Base-by-base conservation (phyloP, 139 green algal genomes). In the Chlorella vulgaris region DNA sequence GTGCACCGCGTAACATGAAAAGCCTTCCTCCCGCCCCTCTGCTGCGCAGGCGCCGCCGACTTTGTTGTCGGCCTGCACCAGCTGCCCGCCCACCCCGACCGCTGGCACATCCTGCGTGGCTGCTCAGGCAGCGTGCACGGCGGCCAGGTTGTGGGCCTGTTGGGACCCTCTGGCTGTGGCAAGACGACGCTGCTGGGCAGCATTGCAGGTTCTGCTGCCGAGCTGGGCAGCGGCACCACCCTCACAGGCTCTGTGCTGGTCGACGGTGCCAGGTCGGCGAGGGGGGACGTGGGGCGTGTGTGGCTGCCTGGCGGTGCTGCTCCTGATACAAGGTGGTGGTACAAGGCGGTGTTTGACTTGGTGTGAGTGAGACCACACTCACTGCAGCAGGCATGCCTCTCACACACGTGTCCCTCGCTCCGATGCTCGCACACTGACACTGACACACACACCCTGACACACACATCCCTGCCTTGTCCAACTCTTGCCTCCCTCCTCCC, bases 121-220 rank as follows among this genome's bases (percentile, higher is more conserved):
- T 74, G 70, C 50, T 69, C 60, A 40, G 81, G 76, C 55, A 22
- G 40, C n/a, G 66, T 81, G 31, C 65, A 33, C 42, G 62, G 42
- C 35, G 81, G 80, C 28, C 50, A 87, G 81, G 74, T 87, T 31
- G 81, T 87, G 0, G 84, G 84, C 53, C 69, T 85, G 51, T 69
- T 87, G 66, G 86, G 83, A 4, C 84, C 81, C 65, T 92, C 88
- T 35, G 92, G 92, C 50, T 88, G 86, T 50, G 93, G 93, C 76
- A 96, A 96, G 85, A 91, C 90, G 13, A 95, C 90, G 2, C 85
- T 96, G 73, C 85, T 96, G 69, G 78, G 76, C 39, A 75, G 87
- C 47, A 85, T 96, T 18, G 79, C 84, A 2, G 87, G 84, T 36
- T 86, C 76, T 0, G 70, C 81, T 18, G 38, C 62, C 35, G 71